Conservation (phyloP, 164 flowering plant species). For the Aristolochia californica region DNA sequence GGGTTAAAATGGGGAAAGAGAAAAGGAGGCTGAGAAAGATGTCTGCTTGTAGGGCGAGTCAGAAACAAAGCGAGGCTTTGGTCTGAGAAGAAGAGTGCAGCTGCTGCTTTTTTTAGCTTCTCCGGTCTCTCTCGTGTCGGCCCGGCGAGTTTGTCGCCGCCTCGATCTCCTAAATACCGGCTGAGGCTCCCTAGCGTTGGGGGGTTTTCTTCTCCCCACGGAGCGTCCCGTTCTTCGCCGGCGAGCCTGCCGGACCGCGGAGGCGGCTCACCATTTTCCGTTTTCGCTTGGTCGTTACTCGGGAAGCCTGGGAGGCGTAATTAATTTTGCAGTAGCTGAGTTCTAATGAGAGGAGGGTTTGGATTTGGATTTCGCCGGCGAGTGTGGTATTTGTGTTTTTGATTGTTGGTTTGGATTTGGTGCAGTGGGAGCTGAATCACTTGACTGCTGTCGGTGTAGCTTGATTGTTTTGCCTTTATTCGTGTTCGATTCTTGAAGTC, state of each 20-base stretch:
- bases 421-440: no score
- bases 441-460: no score
- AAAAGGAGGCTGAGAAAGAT: slow-evolving; percentile 1
- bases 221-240: slow-evolving; percentile 7
- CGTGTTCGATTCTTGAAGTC: no score
- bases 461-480: no score
- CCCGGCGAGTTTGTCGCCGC: slow-evolving; percentile 2
- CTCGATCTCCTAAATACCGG: slow-evolving; percentile 1
- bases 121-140: slow-evolving; percentile 11
- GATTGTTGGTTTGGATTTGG: no score
- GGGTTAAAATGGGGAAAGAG: not conserved
- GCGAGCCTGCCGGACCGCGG: not conserved
- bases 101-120: slow-evolving; percentile 10
- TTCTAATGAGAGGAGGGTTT: no score
- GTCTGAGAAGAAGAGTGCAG: slow-evolving; percentile 26
- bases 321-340: no score
- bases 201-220: not conserved
- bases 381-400: no score
- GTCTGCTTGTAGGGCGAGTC: slow-evolving; percentile 33
- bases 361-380: no score
- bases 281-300: no score
- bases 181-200: not conserved
- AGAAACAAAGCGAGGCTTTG: slow-evolving; percentile 34
- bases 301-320: no score
- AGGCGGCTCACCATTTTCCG: no score